Conservation (phyloP, 1,139 yeast species). For the Pichiaceae sp. region DNA sequence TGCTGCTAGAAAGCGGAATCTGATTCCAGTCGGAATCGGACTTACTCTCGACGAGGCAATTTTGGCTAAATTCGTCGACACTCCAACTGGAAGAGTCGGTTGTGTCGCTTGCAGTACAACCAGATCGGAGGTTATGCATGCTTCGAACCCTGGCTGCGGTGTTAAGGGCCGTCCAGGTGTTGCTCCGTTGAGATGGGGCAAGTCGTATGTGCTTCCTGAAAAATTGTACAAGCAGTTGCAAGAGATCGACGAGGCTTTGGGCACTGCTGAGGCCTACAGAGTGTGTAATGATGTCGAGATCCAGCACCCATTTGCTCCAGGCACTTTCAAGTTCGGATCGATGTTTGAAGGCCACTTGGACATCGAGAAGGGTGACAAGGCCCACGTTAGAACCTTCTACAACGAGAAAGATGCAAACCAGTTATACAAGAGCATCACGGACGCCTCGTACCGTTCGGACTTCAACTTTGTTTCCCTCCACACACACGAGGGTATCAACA, state of each 20-base stretch:
- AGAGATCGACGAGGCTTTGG: conserved; percentile 15
- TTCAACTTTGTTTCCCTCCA: conserved; percentile 18
- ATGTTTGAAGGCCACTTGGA: conserved; percentile 18
- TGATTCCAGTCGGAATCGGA: conserved; percentile 18
- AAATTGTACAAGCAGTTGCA: conserved; percentile 17
- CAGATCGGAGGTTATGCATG: conserved; percentile 19
- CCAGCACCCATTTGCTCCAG: conserved; percentile 13
- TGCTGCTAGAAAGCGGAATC: conserved; percentile 16
- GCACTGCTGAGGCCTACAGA: conserved; percentile 18
- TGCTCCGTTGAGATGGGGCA: conserved; percentile 19
- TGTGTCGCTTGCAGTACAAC: conserved; percentile 17
- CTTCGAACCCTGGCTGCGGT: conserved; percentile 16
- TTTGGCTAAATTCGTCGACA: conserved; percentile 16
- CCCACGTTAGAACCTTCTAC: conserved; percentile 16
- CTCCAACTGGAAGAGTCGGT: conserved; percentile 19
- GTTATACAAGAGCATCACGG: conserved; percentile 16
- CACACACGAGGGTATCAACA: conserved; percentile 20
- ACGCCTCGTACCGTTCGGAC: conserved; percentile 17
- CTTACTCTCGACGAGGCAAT: conserved; percentile 18
- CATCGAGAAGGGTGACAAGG: conserved; percentile 16
- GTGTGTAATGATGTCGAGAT: conserved; percentile 17
- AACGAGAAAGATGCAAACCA: conserved; percentile 14
- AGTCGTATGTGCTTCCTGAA: conserved; percentile 17
- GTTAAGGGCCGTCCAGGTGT: conserved; percentile 19
- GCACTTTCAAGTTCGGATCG: conserved; percentile 18